These are phyloP conservation scores for Auriscalpium orientale DNA, from an alignment of 768 basidiomycete species.

Conservation along the genomic window DNA sequence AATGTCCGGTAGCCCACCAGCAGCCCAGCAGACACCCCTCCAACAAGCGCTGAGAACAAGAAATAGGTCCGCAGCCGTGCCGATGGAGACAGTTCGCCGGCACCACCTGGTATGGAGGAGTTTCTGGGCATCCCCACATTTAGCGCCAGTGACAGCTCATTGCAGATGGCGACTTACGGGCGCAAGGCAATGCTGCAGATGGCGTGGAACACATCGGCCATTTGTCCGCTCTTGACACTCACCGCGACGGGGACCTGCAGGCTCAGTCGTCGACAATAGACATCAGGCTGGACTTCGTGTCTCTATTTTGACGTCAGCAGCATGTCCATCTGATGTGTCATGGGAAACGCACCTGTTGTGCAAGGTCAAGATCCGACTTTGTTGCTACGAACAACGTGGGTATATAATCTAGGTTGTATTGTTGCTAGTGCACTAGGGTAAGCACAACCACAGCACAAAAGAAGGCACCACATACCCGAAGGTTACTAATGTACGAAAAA, in stretches of 20 bases:
- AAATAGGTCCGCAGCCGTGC: conserved; percentile 66
- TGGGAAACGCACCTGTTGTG: conserved; percentile 63
- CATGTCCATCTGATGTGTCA: neutral
- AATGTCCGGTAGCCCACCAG: conserved; percentile 66
- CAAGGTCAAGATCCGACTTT: conserved; percentile 95
- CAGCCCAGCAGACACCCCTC: conserved; percentile 66
- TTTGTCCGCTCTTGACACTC: conserved; percentile 79
- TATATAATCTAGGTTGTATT: conserved; percentile 91
- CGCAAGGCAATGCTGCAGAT: conserved; percentile 81
- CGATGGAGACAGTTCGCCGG: conserved; percentile 63
- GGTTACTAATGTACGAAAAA: conserved; percentile 95
- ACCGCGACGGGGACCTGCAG: conserved; percentile 95
- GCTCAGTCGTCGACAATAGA: conserved; percentile 83
- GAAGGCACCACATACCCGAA: conserved; percentile 54
- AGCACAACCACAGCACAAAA: neutral
- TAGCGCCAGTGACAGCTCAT: conserved; percentile 7
- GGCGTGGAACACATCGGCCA: conserved; percentile 80
- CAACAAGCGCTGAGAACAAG: conserved; percentile 63
- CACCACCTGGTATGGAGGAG: conserved; percentile 73
- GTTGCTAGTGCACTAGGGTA: conserved; percentile 57
- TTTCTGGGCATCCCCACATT: conserved; percentile 13
- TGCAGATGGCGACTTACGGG: conserved; percentile 50
- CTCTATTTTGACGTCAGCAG: conserved; percentile 39
- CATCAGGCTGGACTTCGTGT: conserved; percentile 97
- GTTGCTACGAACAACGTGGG: conserved; percentile 98